Conservation (phyloP, 768 basidiomycete genomes). For the Crucibulum laeve region DNA sequence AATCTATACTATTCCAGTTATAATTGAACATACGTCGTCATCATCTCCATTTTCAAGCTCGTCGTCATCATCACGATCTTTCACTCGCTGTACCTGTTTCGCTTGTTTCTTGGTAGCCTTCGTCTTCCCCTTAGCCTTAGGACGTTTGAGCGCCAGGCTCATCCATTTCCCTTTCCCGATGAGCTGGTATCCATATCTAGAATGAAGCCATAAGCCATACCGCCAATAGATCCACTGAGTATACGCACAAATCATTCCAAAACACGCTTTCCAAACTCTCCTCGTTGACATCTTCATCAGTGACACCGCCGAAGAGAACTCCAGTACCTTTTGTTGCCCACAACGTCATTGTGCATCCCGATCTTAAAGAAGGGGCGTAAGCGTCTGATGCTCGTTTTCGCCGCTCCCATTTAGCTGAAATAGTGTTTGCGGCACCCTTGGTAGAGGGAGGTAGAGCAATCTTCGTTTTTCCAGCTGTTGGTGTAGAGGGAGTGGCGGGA, state of each 20-base stretch:
- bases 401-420: slow-evolving; percentile 79
- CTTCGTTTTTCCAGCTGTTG: neutral
- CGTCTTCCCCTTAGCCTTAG: slow-evolving; percentile 45
- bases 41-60: neutral
- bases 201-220: neutral
- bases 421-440: slow-evolving; percentile 24
- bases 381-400: slow-evolving; percentile 68
- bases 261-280: slow-evolving; percentile 83
- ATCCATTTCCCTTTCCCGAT: slow-evolving; percentile 75
- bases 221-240: neutral
- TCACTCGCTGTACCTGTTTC: neutral
- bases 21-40: too few species aligned
- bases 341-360: slow-evolving; percentile 83
- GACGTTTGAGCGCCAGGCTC: slow-evolving; percentile 69
- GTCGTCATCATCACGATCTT: neutral
- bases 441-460: neutral
- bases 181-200: slow-evolving; percentile 75
- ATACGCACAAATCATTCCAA: slow-evolving; percentile 76
- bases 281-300: slow-evolving; percentile 81
- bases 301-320: slow-evolving; percentile 83
- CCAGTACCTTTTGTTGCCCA: slow-evolving; percentile 70
- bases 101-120: slow-evolving; percentile 5
- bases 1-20: too few species aligned
- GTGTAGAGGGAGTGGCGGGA: slow-evolving; percentile 11
- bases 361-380: slow-evolving; percentile 66